These are phyloP conservation scores for Galeopsis tetrahit DNA, from an alignment of 257 asterid species.

Conservation along the genomic window DNA sequence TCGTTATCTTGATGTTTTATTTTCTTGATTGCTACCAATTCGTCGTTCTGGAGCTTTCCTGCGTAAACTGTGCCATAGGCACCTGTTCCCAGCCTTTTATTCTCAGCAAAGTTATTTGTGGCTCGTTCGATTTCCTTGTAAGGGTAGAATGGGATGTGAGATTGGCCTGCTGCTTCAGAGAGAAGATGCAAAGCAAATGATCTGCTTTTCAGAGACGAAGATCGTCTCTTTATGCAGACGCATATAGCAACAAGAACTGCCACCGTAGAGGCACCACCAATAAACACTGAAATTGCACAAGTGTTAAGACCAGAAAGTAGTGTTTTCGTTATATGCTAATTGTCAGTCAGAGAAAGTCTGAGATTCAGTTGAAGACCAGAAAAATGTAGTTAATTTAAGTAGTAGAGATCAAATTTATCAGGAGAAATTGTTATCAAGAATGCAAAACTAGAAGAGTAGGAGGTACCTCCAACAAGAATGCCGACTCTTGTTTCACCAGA, in stretches of 20 bases:
- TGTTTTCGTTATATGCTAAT: not conserved
- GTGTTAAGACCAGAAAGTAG: not conserved
- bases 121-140: slow-evolving; percentile 75
- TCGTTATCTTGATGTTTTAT: slow-evolving; percentile 58
- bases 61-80: slow-evolving; percentile 84
- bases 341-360: not conserved
- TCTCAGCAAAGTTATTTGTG: slow-evolving; percentile 59
- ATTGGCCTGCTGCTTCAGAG: slow-evolving; percentile 65
- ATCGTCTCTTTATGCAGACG: slow-evolving; percentile 50
- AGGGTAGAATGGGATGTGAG: slow-evolving; percentile 51
- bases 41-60: slow-evolving; percentile 61
- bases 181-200: slow-evolving; percentile 56
- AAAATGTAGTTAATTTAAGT: not conserved
- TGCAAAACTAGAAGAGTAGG: slow-evolving; percentile 1
- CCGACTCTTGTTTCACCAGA: slow-evolving; percentile 52
- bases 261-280: slow-evolving; percentile 56
- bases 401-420: not conserved
- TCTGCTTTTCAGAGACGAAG: slow-evolving; percentile 42
- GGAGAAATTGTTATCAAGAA: slow-evolving; percentile 16
- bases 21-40: slow-evolving; percentile 67
- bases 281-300: slow-evolving; percentile 41
- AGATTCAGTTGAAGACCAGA: not conserved
- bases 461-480: slow-evolving; percentile 63
- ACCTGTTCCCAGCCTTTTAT: slow-evolving; percentile 69
- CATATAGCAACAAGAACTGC: slow-evolving; percentile 37